A percentile compares a stretch with the other conserved stretches of the same genome.
phyloP scores from a whole-genome alignment of 306 rosid genomes.

The Lotus japonicus region DNA sequence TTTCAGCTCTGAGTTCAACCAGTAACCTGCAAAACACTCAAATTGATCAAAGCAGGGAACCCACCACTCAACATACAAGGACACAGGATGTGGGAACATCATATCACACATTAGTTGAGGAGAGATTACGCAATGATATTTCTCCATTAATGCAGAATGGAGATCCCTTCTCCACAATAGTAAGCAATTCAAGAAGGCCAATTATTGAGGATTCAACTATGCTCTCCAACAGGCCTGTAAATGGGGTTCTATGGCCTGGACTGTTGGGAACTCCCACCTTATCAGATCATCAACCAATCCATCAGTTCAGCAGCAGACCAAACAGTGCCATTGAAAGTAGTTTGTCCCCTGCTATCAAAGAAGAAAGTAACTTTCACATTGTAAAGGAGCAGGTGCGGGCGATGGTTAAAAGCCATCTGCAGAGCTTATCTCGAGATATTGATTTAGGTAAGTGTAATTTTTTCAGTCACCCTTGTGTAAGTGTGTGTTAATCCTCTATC shows the following conservation, averaged over 20 bases:
- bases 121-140: slow-evolving; percentile 44
- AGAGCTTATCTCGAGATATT: slow-evolving; percentile 41
- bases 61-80: slow-evolving; percentile 32
- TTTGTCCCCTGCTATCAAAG: slow-evolving; percentile 26
- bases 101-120: slow-evolving; percentile 57
- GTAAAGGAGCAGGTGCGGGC: slow-evolving; percentile 65
- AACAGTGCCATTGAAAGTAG: slow-evolving; percentile 28
- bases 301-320: slow-evolving; percentile 42
- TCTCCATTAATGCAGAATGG: slow-evolving; percentile 36
- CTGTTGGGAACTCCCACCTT: slow-evolving; percentile 31
- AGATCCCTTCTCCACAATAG: slow-evolving; percentile 31
- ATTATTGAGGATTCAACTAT: slow-evolving; percentile 35
- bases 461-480: too few relatives aligned
- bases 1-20: slow-evolving; percentile 32
- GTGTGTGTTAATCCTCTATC: background rate
- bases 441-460: slow-evolving; percentile 47
- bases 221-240: slow-evolving; percentile 26
- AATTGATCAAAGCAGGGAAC: slow-evolving; percentile 47
- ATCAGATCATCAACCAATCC: slow-evolving; percentile 39
- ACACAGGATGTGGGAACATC: slow-evolving; percentile 46
- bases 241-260: slow-evolving; percentile 48
- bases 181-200: slow-evolving; percentile 43
- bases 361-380: slow-evolving; percentile 34
- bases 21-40: slow-evolving; percentile 37
- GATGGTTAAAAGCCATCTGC: slow-evolving; percentile 56